Evolutionary conservation across 2,329 filamentous ascomycete genomes (phyloP).

Genomic region (Aspergillus nomiae): DNA sequence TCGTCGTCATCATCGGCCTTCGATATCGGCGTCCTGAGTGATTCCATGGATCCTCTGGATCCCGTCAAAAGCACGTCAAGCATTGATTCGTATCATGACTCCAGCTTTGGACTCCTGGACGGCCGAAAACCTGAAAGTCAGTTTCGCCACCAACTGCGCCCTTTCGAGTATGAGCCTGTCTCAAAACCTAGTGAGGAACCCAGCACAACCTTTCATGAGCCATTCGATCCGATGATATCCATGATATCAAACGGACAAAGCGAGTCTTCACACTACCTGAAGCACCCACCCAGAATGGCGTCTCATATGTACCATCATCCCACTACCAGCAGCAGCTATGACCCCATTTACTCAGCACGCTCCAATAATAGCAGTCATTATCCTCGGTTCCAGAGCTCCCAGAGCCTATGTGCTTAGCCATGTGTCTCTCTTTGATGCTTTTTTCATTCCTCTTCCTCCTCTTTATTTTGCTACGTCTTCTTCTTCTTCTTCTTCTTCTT

Average conservation of each 20-base stretch:
- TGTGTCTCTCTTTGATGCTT: background rate
- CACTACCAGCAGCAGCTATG: conserved; percentile 29
- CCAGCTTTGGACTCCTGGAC: conserved; percentile 27
- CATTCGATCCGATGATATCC: conserved; percentile 34
- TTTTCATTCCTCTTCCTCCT: conserved; percentile 27
- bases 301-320: conserved; percentile 28
- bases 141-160: conserved; percentile 27
- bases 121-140: conserved; percentile 26
- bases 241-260: conserved; percentile 31
- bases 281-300: conserved; percentile 24
- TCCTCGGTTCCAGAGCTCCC: conserved; percentile 36
- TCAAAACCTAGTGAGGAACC: conserved; percentile 28
- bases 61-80: conserved; percentile 36
- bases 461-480: conserved; percentile 22
- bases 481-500: conserved; percentile 22
- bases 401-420: conserved; percentile 37
- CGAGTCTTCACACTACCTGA: conserved; percentile 28
- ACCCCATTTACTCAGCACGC: conserved; percentile 32
- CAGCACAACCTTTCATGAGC: conserved; percentile 28
- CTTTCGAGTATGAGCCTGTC: conserved; percentile 29
- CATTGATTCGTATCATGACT: conserved; percentile 38
- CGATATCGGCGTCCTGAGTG: conserved; percentile 40
- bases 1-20: conserved; percentile 43
- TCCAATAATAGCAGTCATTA: conserved; percentile 27
- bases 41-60: conserved; percentile 44